These are phyloP conservation scores for Apiotrichum gamsii DNA, from an alignment of 1,284 basidiomycete genomes.

Conservation along the genomic window DNA sequence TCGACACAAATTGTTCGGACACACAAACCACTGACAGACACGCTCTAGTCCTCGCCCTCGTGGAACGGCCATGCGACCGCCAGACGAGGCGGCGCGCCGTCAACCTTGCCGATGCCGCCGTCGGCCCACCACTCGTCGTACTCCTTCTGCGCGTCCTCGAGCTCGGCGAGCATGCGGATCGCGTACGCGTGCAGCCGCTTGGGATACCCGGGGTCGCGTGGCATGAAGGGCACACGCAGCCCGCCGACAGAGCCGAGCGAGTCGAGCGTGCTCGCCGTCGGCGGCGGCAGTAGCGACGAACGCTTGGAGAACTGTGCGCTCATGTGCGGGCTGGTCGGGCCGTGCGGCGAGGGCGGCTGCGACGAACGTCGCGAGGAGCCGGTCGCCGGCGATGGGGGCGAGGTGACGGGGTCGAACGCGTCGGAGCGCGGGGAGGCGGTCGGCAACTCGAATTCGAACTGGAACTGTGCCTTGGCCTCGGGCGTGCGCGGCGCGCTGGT, in stretches of 20 bases:
- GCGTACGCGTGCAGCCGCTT: conserved; percentile 49
- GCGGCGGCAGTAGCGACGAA: conserved; percentile 43
- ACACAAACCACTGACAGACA: no score
- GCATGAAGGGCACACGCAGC: conserved; percentile 5
- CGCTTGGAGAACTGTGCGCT: conserved; percentile 45
- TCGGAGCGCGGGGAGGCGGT: conserved; percentile 46
- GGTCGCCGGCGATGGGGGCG: conserved; percentile 11
- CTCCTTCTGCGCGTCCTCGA: conserved; percentile 50
- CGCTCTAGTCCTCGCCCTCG: conserved; percentile 41
- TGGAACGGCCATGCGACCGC: conserved; percentile 49
- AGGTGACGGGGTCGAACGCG: conserved; percentile 41
- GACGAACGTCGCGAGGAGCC: conserved; percentile 16
- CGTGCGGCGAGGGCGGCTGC: conserved; percentile 32
- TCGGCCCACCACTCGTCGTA: conserved; percentile 49
- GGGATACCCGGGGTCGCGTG: conserved; percentile 32
- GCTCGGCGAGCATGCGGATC: conserved; percentile 49
- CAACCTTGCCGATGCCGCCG: conserved; percentile 43
- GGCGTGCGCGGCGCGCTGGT: conserved; percentile 12
- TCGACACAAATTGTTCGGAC: no score
- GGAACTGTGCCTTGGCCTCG: conserved; percentile 16
- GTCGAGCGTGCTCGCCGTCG: conserved; percentile 40
- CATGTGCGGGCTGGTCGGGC: conserved; percentile 43
- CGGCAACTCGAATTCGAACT: conserved; percentile 47
- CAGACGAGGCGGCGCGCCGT: conserved; percentile 46
- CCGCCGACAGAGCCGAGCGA: conserved; percentile 13